Base-by-base conservation (phyloP, 2,329 filamentous ascomycete species). In the Trichoderma sp. region DNA sequence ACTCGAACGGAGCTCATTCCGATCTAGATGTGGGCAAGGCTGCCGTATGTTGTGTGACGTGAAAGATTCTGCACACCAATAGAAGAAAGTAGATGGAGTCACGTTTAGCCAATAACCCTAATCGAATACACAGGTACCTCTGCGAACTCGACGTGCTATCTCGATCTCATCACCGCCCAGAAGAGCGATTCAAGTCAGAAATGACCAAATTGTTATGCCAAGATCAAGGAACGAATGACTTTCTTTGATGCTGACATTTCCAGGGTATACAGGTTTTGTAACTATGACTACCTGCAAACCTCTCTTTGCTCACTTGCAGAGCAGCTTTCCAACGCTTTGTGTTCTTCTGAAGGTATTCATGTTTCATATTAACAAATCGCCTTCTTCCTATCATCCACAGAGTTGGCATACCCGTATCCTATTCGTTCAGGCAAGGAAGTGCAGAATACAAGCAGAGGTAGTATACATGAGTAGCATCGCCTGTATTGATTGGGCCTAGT, bases 11-110 rank as follows among this genome's bases (percentile, higher is more conserved):
- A 20, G 50, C 50, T 15, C 34, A 4, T 28, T 39, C 47, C 50
- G 39, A 23, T 32, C 39, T 13, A 32, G n/a, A 68, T 58, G 47
- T 39, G 34, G 20, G 15, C 64, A 32, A 61, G 67, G 67, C 34
- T 59, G 53, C 53, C 65, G 36, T 68, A 58, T 59, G 65, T 8
- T 59, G 65, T 59, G 65, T 59, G 34, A 68, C 65, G 55, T 34
- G 50, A 30, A 28, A 68, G 34, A 32, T 68, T 28, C n/a, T 7
- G 17, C 53, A 55, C 32, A 53, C 63, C 63, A 66, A 66, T 66
- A 7, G 55, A 32, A 15, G 28, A 30, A 8, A 20, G n/a, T 11
- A 13, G n/a, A 50, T 26, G 39, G 39, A 53, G 28, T 17, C 26
- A n/a, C 55, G 20, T 12, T 34, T 7, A 53, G 34, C 67, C 57